Percentiles rank a stretch among this genome's conserved stretches.
Conservation (phyloP, 805 yeast genomes). For the Candida hungchunana region DNA sequence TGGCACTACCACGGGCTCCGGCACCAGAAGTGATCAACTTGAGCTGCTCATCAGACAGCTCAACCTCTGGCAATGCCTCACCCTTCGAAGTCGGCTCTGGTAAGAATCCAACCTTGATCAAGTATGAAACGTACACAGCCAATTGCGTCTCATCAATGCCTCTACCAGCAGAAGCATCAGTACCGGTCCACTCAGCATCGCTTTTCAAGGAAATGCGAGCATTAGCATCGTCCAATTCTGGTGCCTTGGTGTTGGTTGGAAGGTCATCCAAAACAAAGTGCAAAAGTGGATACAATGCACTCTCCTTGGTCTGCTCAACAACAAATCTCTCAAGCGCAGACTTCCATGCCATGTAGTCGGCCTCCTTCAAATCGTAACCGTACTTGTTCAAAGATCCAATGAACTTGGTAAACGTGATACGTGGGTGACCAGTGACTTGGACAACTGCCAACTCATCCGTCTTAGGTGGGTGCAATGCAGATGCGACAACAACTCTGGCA, state of each 20-base stretch:
- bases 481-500: constrained; percentile 82
- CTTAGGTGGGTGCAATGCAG: constrained; percentile 73
- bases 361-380: constrained; percentile 65
- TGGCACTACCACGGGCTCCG: constrained; percentile 70
- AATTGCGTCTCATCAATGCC: constrained; percentile 69
- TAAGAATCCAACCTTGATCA: constrained; percentile 76
- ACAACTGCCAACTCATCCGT: constrained; percentile 59
- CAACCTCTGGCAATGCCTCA: constrained; percentile 50
- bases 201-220: constrained; percentile 63
- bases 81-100: constrained; percentile 52
- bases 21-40: constrained; percentile 59
- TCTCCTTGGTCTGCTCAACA: constrained; percentile 66
- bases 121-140: constrained; percentile 76
- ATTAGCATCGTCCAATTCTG: constrained; percentile 87
- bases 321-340: constrained; percentile 70
- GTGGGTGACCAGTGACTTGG: constrained; percentile 97
- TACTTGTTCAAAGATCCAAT: constrained; percentile 58
- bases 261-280: constrained; percentile 92
- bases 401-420: constrained; percentile 75
- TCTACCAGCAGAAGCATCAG: constrained; percentile 61
- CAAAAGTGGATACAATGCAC: constrained; percentile 86
- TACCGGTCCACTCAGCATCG: constrained; percentile 62
- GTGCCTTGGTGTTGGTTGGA: constrained; percentile 90
- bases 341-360: constrained; percentile 79
- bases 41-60: constrained; percentile 53